These are phyloP conservation scores for Penicillium angulare DNA, from an alignment of 495 filamentous ascomycete species.

Conservation along the genomic window DNA sequence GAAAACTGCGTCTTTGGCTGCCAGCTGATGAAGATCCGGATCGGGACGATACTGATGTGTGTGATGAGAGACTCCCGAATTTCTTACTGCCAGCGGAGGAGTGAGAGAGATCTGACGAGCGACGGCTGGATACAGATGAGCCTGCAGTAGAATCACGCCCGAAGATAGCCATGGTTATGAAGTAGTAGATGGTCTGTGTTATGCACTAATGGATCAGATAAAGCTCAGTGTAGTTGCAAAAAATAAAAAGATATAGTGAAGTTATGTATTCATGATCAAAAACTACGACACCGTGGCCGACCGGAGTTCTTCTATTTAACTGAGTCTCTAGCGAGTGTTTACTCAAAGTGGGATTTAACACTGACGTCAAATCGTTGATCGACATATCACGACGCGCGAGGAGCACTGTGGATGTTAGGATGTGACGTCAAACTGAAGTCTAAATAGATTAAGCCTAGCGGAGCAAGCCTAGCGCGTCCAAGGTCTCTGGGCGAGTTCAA, in stretches of 20 bases:
- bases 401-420: too few relatives aligned
- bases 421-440: too few relatives aligned
- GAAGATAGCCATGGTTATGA: slow-evolving; percentile 18
- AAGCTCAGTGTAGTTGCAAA: neutral
- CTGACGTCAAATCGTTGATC: neutral
- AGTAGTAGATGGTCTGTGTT: neutral
- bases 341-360: neutral
- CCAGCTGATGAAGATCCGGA: slow-evolving; percentile 16
- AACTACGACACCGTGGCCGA: neutral
- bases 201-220: neutral
- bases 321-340: neutral
- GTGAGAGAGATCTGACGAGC: slow-evolving; percentile 15
- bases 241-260: neutral
- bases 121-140: slow-evolving; percentile 16
- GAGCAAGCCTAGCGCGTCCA: too few relatives aligned
- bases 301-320: neutral
- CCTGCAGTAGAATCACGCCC: slow-evolving; percentile 23
- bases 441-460: too few relatives aligned
- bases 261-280: neutral
- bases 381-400: neutral
- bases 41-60: slow-evolving; percentile 4
- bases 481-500: too few relatives aligned
- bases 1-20: slow-evolving; percentile 41
- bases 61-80: slow-evolving; percentile 14
- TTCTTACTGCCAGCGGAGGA: slow-evolving; percentile 2